Base-by-base conservation (phyloP, 441 rosid genomes). In the Eruca vesicaria region DNA sequence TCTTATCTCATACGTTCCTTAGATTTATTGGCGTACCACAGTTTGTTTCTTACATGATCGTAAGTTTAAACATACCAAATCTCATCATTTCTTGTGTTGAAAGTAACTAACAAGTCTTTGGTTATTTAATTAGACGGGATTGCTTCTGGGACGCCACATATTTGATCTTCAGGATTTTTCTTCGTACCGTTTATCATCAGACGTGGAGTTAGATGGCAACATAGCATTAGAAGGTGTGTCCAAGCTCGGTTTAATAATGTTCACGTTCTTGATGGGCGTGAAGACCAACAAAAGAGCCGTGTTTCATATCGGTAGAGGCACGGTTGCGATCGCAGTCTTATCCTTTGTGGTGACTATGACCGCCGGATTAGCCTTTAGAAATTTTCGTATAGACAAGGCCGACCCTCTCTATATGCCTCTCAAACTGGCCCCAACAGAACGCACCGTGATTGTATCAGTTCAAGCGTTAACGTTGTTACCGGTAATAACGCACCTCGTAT, bases 241-340 rank as follows among this genome's bases (percentile, higher is more conserved):
- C 21, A 61, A 57, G 52, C 9, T 78, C 3, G 81, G 77, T 28
- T 32, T 72, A 12, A 36, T 73, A 67, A 61, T 78, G 73, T 78
- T 78, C 74, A 67, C 77, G 33, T 78, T 78, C 43, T 73, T 72
- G 52, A 78, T 78, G 81, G 72, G 69, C 5, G 81, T 78, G 9
- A 78, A 73, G 74, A 72, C 78, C 6, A 78, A 78, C 66, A 72
- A 68, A 58, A 72, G 61, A 62, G 77, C 73, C 0, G 66, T 60
- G 23, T 72, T 72, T 62, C 64, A 55, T 8, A 68, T 18, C 4
- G 28, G 7, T 31, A 78, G 4, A 53, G 41, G 58, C 1, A 21
- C 78, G 0, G 10, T 56, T 7, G 12, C 6, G 2, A 68, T 78
- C 10, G 73, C 77, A 19, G 69, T 78, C 61, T 38, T 73, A 1